Evolutionary conservation across 306 rosid species (phyloP), one percentile per base, ranked within the genome.

Genomic region (Canavalia gladiata): DNA sequence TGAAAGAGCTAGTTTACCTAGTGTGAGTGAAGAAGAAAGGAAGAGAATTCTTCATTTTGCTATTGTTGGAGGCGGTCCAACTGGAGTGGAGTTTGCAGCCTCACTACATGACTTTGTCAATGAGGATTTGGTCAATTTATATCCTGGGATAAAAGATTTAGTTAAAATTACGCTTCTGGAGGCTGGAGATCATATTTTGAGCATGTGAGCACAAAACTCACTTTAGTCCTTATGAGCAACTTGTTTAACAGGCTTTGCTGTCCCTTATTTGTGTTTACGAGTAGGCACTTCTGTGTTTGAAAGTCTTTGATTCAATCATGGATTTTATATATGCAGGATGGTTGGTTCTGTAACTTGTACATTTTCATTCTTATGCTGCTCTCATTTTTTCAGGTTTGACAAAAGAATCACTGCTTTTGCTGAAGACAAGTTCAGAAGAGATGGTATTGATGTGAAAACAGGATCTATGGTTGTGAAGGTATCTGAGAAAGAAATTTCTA

Each of bases 31-130:
- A 46, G 99, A 90, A 77, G 99, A 95, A 82, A 92, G 62, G 89
- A 88, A 88, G 88, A 93, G 94, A 77, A 90, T 95, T 87, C 99
- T 95, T 88, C 98, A 93, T 84, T 95, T 95, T 80, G 98, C 99
- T 71, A 63, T 95, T 77, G 97, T 95, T 75, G 99, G 99, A 63
- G 99, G 99, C 85, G 99, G 99, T 83, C 99, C 99, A 77, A 93
- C 98, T 46, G 99, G 99, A 55, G 99, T 95, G 84, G 99, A 95
- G 87, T 95, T 95, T 83, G 98, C 99, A 75, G 99, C 99, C 7
- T 89, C 87, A 69, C 99, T 95, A 83, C 97, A 95, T 85, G 99
- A 95, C 81, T 95, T 80, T 80, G 97, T 95, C 69, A 89, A 78
- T 42, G 98, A 89, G 78, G 99, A 95, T 85, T 83, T 95, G 86